Conservation (phyloP, 75 land plant species). For the Ceratopteris richardii region DNA sequence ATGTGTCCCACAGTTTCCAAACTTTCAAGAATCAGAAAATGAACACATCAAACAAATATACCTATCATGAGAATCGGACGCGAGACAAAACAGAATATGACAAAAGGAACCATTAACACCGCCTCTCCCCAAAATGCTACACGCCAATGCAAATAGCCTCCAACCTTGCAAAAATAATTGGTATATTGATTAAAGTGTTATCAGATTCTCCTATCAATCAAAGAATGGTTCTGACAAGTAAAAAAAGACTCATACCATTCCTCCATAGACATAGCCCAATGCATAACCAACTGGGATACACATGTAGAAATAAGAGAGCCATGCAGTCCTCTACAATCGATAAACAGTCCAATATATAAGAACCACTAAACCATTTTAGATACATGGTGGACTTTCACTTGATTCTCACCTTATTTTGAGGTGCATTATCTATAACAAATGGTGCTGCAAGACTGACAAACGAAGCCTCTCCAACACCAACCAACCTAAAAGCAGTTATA, state of each 20-base stretch:
- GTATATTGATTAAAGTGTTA: no score
- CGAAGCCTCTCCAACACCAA: constrained; percentile 96
- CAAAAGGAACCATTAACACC: constrained; percentile 91
- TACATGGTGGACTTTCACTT: no score
- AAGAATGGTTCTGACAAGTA: no score
- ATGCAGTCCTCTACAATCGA: constrained; percentile 69
- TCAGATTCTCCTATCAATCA: no score
- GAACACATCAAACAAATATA: no score
- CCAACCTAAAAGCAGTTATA: constrained; percentile 45
- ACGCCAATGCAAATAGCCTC: constrained; percentile 66
- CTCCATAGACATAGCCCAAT: constrained; percentile 96
- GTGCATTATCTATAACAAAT: constrained; percentile 90
- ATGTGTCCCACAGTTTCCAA: no score
- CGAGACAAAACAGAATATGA: constrained; percentile 70
- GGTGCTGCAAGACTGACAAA: constrained; percentile 97
- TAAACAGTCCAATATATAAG: not conserved
- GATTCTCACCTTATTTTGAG: constrained; percentile 49
- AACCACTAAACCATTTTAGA: no score
- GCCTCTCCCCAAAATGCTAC: constrained; percentile 81
- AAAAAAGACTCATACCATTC: constrained; percentile 54
- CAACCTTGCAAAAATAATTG: constrained; percentile 65
- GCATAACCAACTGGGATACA: constrained; percentile 93
- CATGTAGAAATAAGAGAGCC: constrained; percentile 97
- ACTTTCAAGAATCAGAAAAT: no score
- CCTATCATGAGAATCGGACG: constrained; percentile 80